phyloP scores from a whole-genome alignment of 2,329 filamentous ascomycete species.

The Botryotinia calthae region DNA sequence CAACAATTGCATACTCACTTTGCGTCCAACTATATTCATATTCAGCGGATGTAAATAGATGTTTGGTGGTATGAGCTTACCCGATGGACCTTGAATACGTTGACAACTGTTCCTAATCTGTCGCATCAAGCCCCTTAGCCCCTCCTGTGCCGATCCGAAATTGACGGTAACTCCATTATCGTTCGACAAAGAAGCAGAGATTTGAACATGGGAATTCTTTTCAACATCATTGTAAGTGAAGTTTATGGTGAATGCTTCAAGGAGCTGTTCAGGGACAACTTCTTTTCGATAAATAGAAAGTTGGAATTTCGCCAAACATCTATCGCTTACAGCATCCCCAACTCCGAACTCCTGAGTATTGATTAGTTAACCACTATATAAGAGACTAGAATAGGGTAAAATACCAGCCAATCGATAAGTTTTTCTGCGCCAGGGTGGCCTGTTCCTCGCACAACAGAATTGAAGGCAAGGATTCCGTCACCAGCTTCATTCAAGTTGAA shows the following conservation, averaged over 20 bases:
- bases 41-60: neutral
- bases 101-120: conserved; percentile 6
- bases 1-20: conserved; percentile 26
- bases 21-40: conserved; percentile 3
- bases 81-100: neutral
- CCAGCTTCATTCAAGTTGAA: conserved; percentile 2
- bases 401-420: conserved; percentile 33
- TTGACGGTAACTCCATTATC: neutral
- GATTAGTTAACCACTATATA: conserved; percentile 13
- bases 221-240: conserved; percentile 28
- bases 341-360: conserved; percentile 29
- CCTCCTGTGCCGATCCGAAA: conserved; percentile 19
- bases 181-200: conserved; percentile 13
- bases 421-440: conserved; percentile 28
- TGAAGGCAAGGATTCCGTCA: conserved; percentile 9
- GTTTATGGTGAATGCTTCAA: conserved; percentile 32
- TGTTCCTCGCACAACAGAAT: conserved; percentile 12
- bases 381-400: neutral
- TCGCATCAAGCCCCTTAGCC: conserved; percentile 7
- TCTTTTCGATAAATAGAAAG: conserved; percentile 30
- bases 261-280: conserved; percentile 23
- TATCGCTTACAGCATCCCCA: conserved; percentile 27
- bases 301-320: conserved; percentile 31
- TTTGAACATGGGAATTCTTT: neutral
- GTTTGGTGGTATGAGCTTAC: neutral